Base-by-base conservation (phyloP, 2,329 filamentous ascomycete genomes). In the Gliomastix tumulicola region DNA sequence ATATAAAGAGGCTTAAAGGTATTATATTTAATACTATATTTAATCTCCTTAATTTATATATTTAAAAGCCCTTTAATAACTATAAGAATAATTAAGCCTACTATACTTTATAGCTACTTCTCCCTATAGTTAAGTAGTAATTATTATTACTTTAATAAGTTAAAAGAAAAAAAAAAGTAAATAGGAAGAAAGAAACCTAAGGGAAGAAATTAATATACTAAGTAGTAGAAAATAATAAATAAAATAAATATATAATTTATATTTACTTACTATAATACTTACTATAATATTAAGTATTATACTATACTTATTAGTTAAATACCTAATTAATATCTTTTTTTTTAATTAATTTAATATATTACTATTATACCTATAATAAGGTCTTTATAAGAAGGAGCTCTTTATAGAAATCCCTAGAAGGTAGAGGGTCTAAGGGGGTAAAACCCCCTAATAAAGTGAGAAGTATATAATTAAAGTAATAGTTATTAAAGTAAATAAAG, bases 351-450 rank as follows among this genome's bases (percentile, higher is more conserved):
- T 17, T 31, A 17, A 18, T 9, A 17, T 7, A 17, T 32, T 10
- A 32, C 18, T 32, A 18, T 18, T 32, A 9, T 31, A 31, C 9
- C 11, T 13, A 31, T 31, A 12, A 9, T 25, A 25, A 25, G 16
- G 16, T 8, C 16, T 9, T 9, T 31, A 31, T 31, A 31, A 13
- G 9, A 31, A 21, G 23, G 7, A 25, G 12, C 9, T 16, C 5
- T 5, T 25, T 32, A 23, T 6, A 27, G 12, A 19, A 11, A 17
- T 32, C 10, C 25, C 32, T 21, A 19, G 17, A 23, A 23, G 6
- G 13, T 36, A 36, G 30, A 18, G 31, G 5, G 21, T 36, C 12
- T 30, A 31, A n/a, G 30, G 21, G 21, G 30, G 30, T 31, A 36
- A 30, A 7, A n/a, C 10, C 19, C 13, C 23, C 15, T 16, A 34